phyloP scores from a whole-genome alignment of 2,329 filamentous ascomycete species.

The Teratosphaeria gauchensis region DNA sequence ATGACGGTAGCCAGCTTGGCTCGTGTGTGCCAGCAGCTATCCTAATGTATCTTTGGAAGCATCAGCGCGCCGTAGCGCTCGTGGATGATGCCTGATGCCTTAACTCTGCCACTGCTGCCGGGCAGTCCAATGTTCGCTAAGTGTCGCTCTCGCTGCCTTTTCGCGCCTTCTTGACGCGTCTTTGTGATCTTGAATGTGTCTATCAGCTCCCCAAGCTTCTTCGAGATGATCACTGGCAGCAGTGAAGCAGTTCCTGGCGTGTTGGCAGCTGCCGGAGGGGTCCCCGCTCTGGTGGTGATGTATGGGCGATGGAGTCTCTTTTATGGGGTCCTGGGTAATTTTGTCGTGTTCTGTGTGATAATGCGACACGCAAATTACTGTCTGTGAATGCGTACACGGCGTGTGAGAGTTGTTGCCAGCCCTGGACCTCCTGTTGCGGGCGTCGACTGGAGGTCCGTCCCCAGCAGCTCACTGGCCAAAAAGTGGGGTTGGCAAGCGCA shows the following conservation, averaged over 20 bases:
- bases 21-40: neutral
- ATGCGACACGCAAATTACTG: conserved; percentile 4
- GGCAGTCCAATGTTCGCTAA: neutral
- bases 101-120: neutral
- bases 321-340: neutral
- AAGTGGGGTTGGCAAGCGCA: neutral
- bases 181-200: neutral
- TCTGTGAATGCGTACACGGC: neutral
- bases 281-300: neutral
- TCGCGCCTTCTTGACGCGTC: conserved; percentile 1
- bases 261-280: neutral
- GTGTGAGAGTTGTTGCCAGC: neutral
- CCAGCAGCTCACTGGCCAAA: neutral
- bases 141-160: neutral
- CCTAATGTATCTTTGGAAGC: neutral
- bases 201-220: neutral
- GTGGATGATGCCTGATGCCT: neutral
- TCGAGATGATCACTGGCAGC: neutral
- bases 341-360: neutral
- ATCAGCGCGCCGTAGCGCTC: neutral
- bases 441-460: neutral
- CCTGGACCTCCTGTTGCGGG: neutral
- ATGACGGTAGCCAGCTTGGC: conserved; percentile 26
- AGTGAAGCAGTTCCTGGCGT: neutral
- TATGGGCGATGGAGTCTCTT: neutral